phyloP scores from a whole-genome alignment of 2,329 filamentous ascomycete genomes.

The Neophaeococcomyces aloes region DNA sequence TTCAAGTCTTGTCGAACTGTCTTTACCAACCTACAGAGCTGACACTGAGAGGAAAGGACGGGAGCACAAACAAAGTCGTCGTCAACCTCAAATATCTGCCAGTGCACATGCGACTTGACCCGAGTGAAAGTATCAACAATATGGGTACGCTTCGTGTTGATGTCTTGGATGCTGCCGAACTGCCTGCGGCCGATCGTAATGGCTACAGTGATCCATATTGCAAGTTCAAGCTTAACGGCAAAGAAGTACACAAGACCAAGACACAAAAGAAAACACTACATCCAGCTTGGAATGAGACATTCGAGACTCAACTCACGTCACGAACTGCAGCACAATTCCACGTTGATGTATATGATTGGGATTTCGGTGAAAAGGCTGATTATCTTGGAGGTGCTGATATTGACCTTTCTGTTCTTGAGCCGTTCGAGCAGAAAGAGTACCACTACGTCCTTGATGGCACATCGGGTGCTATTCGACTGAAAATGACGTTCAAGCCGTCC shows the following conservation, averaged over 20 bases:
- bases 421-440: constrained; percentile 70
- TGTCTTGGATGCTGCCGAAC: constrained; percentile 69
- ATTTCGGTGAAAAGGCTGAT: constrained; percentile 91
- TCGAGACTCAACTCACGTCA: constrained; percentile 72
- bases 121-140: constrained; percentile 96
- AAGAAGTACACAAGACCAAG: constrained; percentile 90
- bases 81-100: constrained; percentile 93
- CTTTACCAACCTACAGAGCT: constrained; percentile 83
- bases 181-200: constrained; percentile 91
- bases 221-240: constrained; percentile 82
- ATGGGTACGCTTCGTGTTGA: constrained; percentile 94
- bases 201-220: constrained; percentile 96
- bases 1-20: constrained; percentile 79
- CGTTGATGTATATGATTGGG: constrained; percentile 84
- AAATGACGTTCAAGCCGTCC: constrained; percentile 82
- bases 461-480: constrained; percentile 70
- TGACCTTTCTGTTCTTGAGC: constrained; percentile 68
- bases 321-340: constrained; percentile 75
- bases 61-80: constrained; percentile 66
- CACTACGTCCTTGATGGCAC: constrained; percentile 73
- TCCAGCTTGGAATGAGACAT: constrained; percentile 92
- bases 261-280: constrained; percentile 93
- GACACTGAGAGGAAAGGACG: constrained; percentile 66
- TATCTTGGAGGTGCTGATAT: constrained; percentile 70
- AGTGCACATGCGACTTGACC: constrained; percentile 84